Evolutionary conservation across 108 stramenopile species (phyloP), one percentile per base, ranked within the genome.

Genomic region (Cyclostephanos tholiformis): DNA sequence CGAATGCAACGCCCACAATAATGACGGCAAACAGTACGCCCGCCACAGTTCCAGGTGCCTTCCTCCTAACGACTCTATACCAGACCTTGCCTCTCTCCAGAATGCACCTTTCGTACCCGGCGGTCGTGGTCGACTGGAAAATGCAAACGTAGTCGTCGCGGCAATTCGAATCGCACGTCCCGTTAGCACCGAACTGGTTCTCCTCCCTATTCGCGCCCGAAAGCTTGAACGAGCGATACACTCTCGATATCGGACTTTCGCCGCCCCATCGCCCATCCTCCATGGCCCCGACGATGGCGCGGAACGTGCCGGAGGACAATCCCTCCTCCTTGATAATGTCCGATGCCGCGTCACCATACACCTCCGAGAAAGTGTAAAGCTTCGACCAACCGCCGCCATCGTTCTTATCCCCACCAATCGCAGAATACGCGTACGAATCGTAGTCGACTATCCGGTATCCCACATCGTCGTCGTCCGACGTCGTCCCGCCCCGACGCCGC

Each of bases 341-440:
- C 11, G 60, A 17, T 39, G 29, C 11, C 29, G 39, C 38, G 30
- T 48, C 53, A 1, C 59, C 49, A 29, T 83, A 83, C 30, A 62
- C 52, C 43, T 83, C 82, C 49, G 75, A 70, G 65, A 83, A 83
- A 9, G 75, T 79, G 73, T 83, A 83, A 11, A 83, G 38, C 62
- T 75, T 71, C 17, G 63, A 51, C 82, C 82, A 83, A 46, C 32
- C 51, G 16, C 66, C 61, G 43, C 12, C 41, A 12, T 41, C 41
- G 41, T 41, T 12, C 41, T 4, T 10, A 9, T 12, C 41, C 41
- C 41, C 41, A 1, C 11, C 41, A 1, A 46, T 27, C 17, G 69
- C 39, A 1, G 51, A 50, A 52, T 32, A 65, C 59, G 35, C n/a
- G 62, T 75, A 52, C 8, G 82, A 79, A 11, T 83, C 76, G 44